Percentiles rank a stretch among this genome's conserved stretches.
Conservation (phyloP, 768 basidiomycete species). For the Naganishia randhawae region DNA sequence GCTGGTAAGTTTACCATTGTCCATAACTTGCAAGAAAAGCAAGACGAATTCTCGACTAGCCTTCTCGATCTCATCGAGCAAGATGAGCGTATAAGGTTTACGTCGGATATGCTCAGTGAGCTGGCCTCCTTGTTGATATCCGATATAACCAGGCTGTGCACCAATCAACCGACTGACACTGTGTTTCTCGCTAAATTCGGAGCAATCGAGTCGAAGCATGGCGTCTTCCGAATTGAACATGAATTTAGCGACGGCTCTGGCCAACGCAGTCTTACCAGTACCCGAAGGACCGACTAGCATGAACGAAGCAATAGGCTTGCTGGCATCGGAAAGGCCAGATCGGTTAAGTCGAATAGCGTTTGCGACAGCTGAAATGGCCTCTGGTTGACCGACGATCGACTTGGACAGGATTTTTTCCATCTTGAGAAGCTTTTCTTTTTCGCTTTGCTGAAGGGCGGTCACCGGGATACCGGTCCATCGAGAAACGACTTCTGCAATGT, state of each 20-base stretch:
- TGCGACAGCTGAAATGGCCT: conserved; percentile 53
- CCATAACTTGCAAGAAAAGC: conserved; percentile 53
- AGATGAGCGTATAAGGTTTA: conserved; percentile 50
- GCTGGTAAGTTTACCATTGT: conserved; percentile 54
- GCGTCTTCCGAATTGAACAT: conserved; percentile 52
- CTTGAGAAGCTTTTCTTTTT: conserved; percentile 49
- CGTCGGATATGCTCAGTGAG: conserved; percentile 50
- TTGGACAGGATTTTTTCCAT: conserved; percentile 50
- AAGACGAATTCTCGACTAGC: conserved; percentile 53
- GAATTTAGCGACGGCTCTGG: conserved; percentile 50
- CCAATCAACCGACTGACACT: conserved; percentile 49
- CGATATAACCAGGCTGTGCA: conserved; percentile 50
- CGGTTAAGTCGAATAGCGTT: conserved; percentile 51
- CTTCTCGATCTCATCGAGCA: conserved; percentile 54
- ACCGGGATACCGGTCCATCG: conserved; percentile 93
- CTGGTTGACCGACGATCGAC: conserved; percentile 74
- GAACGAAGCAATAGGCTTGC: conserved; percentile 50
- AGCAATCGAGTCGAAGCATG: conserved; percentile 50
- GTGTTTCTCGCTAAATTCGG: conserved; percentile 66
- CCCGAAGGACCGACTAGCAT: conserved; percentile 50
- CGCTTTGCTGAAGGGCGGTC: conserved; percentile 59
- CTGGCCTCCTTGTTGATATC: conserved; percentile 49
- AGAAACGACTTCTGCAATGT: conserved; percentile 89
- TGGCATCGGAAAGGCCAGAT: conserved; percentile 48
- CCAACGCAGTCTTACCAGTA: conserved; percentile 51